phyloP scores from a whole-genome alignment of 805 yeast genomes.

The Blastobotrys chiropterorum region DNA sequence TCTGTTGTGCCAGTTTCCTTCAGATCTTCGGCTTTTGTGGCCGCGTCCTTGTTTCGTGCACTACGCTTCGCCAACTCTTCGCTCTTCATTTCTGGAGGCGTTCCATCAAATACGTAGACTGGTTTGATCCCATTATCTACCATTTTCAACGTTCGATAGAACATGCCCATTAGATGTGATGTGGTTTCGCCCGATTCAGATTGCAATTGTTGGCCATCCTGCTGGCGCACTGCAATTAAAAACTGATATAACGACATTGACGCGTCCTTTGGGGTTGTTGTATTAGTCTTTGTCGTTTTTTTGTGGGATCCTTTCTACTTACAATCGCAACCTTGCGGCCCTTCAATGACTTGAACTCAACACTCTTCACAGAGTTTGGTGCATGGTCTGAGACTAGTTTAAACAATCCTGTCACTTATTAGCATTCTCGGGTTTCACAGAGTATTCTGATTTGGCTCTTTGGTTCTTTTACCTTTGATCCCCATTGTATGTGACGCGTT shows the following conservation, averaged over 20 bases:
- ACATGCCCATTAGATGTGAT: slow-evolving; percentile 91
- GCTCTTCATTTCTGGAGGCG: slow-evolving; percentile 90
- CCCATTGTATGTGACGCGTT: slow-evolving; percentile 23
- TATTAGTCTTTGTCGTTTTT: not conserved
- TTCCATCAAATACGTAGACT: slow-evolving; percentile 94
- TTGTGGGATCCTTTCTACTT: slow-evolving; percentile 12
- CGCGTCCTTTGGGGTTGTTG: slow-evolving; percentile 13
- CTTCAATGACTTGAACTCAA: slow-evolving; percentile 77
- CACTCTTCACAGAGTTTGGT: slow-evolving; percentile 68
- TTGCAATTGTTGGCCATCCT: slow-evolving; percentile 90
- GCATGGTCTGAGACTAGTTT: slow-evolving; percentile 86
- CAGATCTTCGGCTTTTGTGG: slow-evolving; percentile 57
- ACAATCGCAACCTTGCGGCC: slow-evolving; percentile 96
- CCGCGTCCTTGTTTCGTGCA: slow-evolving; percentile 76
- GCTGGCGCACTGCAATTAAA: slow-evolving; percentile 91
- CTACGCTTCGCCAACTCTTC: slow-evolving; percentile 87
- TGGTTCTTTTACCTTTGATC: slow-evolving; percentile 24
- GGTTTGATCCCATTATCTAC: slow-evolving; percentile 95
- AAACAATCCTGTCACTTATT: slow-evolving; percentile 53
- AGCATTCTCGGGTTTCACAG: too few species aligned
- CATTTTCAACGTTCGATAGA: slow-evolving; percentile 85
- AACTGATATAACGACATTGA: slow-evolving; percentile 97
- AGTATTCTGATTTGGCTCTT: not conserved
- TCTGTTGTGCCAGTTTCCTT: slow-evolving; percentile 77
- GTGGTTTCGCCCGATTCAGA: slow-evolving; percentile 87